Conservation (phyloP, 345 rosid genomes). For the Bruguiera sexangula region DNA sequence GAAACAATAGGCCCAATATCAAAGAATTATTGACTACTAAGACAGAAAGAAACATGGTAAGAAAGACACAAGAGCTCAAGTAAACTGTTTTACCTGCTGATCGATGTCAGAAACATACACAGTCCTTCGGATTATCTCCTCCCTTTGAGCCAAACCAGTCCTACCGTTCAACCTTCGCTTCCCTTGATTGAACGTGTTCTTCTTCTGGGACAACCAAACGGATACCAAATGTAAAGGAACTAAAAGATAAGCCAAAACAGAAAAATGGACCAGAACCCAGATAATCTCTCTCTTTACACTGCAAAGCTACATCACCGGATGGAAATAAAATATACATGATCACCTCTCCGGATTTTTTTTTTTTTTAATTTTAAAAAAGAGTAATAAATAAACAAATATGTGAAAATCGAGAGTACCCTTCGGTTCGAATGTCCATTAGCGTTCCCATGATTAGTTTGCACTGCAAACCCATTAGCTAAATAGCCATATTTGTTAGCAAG, state of each 20-base stretch:
- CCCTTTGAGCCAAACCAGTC: slow-evolving; percentile 84
- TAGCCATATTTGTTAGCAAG: slow-evolving; percentile 37
- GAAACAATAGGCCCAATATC: slow-evolving; percentile 7
- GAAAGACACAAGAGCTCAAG: not conserved
- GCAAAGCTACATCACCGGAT: not conserved
- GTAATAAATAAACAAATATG: not conserved
- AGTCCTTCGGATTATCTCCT: slow-evolving; percentile 80
- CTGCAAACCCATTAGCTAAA: slow-evolving; percentile 48
- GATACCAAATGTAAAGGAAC: not conserved
- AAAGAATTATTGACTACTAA: slow-evolving; percentile 10
- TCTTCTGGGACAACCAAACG: slow-evolving; percentile 48
- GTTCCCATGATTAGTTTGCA: slow-evolving; percentile 42
- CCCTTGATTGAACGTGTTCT: slow-evolving; percentile 60
- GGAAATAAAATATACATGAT: not conserved
- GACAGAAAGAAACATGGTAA: not conserved
- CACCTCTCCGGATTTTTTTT: no score
- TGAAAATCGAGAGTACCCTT: slow-evolving; percentile 51
- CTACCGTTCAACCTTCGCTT: slow-evolving; percentile 73
- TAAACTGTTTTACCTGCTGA: slow-evolving; percentile 46
- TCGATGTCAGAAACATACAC: slow-evolving; percentile 84
- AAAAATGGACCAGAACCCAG: not conserved
- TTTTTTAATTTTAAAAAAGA: not conserved
- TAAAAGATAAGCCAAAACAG: not conserved
- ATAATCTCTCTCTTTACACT: not conserved
- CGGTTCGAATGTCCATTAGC: slow-evolving; percentile 48